Evolutionary conservation across 2,329 filamentous ascomycete genomes (phyloP).

Genomic region (Fusarium xyrophilum): DNA sequence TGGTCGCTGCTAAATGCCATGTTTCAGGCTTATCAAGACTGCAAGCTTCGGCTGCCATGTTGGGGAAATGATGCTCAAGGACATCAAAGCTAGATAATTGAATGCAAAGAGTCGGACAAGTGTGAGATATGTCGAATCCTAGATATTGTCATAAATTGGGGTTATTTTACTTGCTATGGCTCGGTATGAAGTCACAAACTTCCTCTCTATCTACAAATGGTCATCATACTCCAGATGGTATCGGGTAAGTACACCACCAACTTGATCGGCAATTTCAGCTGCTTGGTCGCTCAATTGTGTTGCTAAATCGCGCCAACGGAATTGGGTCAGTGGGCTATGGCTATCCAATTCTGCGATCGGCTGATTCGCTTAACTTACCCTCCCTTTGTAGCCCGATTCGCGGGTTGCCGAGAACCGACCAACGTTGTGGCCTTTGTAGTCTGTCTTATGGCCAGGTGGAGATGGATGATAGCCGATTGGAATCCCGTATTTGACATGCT

Average conservation of each 20-base stretch:
- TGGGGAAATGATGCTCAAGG: no score
- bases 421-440: rapidly evolving
- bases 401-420: neutral
- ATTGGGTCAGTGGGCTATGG: neutral
- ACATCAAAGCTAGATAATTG: no score
- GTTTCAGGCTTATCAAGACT: neutral
- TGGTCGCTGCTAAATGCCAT: neutral
- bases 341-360: neutral
- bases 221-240: rapidly evolving
- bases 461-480: neutral
- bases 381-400: neutral
- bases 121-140: rapidly evolving
- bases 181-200: rapidly evolving
- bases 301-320: rapidly evolving
- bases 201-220: neutral
- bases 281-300: neutral
- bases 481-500: neutral
- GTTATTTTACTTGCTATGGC: rapidly evolving
- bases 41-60: rapidly evolving
- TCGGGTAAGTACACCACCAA: neutral
- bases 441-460: rapidly evolving
- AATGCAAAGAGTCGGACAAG: rapidly evolving
- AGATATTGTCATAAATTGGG: rapidly evolving
- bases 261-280: neutral
- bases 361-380: neutral